Evolutionary conservation across 1,284 basidiomycete genomes (phyloP).

Genomic region (Fomitopsis pinicola): DNA sequence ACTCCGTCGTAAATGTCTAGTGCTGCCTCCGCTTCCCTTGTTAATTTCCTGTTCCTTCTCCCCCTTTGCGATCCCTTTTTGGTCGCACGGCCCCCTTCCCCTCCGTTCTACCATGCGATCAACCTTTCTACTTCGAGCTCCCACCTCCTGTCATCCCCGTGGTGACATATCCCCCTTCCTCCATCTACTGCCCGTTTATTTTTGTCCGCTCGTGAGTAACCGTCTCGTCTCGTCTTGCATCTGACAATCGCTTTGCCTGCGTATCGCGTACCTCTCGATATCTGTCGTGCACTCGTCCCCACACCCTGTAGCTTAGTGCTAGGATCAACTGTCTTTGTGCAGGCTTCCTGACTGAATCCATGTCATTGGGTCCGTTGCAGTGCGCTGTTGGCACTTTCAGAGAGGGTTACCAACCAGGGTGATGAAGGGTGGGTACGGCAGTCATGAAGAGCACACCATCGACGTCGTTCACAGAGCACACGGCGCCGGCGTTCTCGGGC

Average conservation of each 20-base stretch:
- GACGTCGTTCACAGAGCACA: too few species aligned
- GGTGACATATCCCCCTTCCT: slow-evolving; percentile 1
- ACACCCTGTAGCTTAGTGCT: slow-evolving; percentile 32
- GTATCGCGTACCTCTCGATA: slow-evolving; percentile 3
- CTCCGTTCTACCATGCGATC: background rate
- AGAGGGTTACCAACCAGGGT: too few species aligned
- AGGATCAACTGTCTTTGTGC: slow-evolving; percentile 20
- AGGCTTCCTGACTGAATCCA: background rate
- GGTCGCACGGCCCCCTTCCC: background rate
- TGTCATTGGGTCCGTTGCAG: too few species aligned
- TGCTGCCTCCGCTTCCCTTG: slow-evolving; percentile 3
- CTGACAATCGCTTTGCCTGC: slow-evolving; percentile 3
- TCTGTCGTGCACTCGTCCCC: slow-evolving; percentile 15
- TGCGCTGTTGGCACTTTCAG: too few species aligned
- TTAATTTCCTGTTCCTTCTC: slow-evolving; percentile 10
- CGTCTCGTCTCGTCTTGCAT: background rate
- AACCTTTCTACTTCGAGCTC: background rate
- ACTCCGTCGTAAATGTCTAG: background rate
- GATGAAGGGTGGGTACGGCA: too few species aligned
- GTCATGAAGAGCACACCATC: too few species aligned
- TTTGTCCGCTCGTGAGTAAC: background rate
- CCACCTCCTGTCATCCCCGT: background rate
- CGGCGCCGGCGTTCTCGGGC: too few species aligned
- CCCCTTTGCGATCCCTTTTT: background rate
- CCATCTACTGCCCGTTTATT: background rate